These are phyloP conservation scores for Vitis hybrid DNA, from an alignment of 177 flowering plant genomes.

Conservation along the genomic window DNA sequence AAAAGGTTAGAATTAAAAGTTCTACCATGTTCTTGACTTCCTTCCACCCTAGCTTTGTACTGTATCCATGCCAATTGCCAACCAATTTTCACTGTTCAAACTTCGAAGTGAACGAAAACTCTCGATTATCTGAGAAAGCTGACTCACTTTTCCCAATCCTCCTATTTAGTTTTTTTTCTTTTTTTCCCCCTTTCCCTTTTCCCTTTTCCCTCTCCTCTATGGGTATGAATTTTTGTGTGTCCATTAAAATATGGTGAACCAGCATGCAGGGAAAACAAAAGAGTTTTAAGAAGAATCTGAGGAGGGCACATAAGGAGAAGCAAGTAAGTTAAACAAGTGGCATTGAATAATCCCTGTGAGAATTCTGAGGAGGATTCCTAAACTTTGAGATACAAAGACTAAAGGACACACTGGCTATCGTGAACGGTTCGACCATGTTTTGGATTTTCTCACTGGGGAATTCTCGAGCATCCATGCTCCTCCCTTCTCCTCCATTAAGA, in stretches of 20 bases:
- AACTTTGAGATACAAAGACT: slow-evolving; percentile 45
- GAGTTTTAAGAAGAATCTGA: slow-evolving; percentile 46
- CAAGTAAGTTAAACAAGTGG: slow-evolving; percentile 35
- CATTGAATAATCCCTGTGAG: slow-evolving; percentile 24
- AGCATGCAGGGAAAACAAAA: slow-evolving; percentile 28
- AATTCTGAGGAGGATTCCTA: slow-evolving; percentile 59
- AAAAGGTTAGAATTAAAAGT: too few species aligned
- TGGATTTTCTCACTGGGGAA: slow-evolving; percentile 24
- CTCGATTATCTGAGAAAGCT: slow-evolving; percentile 11
- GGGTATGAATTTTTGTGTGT: background rate
- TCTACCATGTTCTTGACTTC: too few species aligned
- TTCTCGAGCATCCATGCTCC: slow-evolving; percentile 33
- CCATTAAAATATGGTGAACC: background rate
- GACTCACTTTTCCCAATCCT: slow-evolving; percentile 5
- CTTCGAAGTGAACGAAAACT: background rate
- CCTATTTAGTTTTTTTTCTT: too few species aligned
- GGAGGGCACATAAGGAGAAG: slow-evolving; percentile 39
- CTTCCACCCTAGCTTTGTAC: too few species aligned
- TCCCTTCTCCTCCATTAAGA: slow-evolving; percentile 25
- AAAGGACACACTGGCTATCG: slow-evolving; percentile 37
- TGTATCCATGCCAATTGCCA: background rate
- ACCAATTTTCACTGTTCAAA: slow-evolving; percentile 5
- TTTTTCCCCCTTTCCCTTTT: accelerated
- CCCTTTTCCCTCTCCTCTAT: background rate
- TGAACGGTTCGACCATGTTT: slow-evolving; percentile 24